Base-by-base conservation (phyloP, 495 filamentous ascomycete species). In the Lophium mytilinum region DNA sequence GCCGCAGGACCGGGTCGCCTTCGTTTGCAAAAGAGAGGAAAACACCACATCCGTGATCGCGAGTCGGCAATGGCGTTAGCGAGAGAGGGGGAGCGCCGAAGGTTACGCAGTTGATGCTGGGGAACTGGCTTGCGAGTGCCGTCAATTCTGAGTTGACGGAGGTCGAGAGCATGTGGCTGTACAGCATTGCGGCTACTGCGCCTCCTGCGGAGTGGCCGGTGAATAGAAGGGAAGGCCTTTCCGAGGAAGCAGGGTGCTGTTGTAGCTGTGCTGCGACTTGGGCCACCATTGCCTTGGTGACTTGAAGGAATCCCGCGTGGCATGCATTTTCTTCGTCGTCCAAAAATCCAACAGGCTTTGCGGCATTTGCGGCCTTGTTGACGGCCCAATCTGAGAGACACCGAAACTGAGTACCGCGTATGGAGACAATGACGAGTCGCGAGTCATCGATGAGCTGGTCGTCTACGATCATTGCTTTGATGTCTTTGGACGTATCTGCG, bases 21-120 rank as follows among this genome's bases (percentile, higher is more conserved):
- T 52, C 49, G 49, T 52, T 52, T n/a, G 49, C 49, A 21, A 52
- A 52, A 4, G 49, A 11, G 3, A 52, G 49, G 49, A 52, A 52
- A 21, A 52, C 33, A n/a, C 49, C 49, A n/a, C 6, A 34, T 4
- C n/a, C 19, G 14, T 34, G 49, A 5, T 3, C 18, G 21, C 33
- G 49, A 5, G 1, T 1, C 1, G 21, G 49, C 49, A 52, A n/a
- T 35, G 49, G 49, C 19, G 49, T 37, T 3, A 52, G 49, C 34
- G 49, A 52, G 34, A 52, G 49, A 11, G 49, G 49, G 4, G 49
- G 49, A 4, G 49, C 33, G 21, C 49, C 49, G 49, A 52, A 52
- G 21, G 49, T 52, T 10, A 52, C 33, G 49, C 49, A 52, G 49
- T 52, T 52, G 49, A 52, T 52, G 33, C 19, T 52, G 10, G 4